A percentile compares a stretch with the other conserved stretches of the same genome.
Evolutionary conservation across 352 stramenopile genomes (phyloP).

Genomic region (Globisporangium cederbergense): DNA sequence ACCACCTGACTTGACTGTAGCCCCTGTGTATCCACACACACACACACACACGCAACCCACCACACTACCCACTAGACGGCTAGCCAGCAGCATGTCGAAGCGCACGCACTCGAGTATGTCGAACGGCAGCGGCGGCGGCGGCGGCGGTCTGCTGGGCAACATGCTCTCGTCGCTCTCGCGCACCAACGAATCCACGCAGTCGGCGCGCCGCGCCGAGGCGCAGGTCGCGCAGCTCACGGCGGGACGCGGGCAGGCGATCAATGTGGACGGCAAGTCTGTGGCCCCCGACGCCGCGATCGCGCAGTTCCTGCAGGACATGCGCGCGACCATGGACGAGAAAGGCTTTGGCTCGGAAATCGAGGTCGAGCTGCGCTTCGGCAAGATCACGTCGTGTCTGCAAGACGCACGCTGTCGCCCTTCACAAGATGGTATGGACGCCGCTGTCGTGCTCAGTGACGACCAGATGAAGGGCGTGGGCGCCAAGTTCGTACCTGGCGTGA

Average conservation of each 20-base stretch:
- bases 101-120: conserved; percentile 49
- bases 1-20: no score
- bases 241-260: conserved; percentile 63
- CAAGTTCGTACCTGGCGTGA: conserved; percentile 78
- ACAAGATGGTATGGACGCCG: conserved; percentile 65
- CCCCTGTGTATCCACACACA: neutral
- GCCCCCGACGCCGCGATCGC: conserved; percentile 78
- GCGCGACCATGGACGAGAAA: conserved; percentile 69
- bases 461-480: conserved; percentile 78
- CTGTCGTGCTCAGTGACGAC: conserved; percentile 63
- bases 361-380: conserved; percentile 80
- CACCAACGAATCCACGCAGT: conserved; percentile 74
- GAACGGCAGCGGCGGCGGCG: conserved; percentile 8
- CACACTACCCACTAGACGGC: neutral
- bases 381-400: conserved; percentile 75
- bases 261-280: conserved; percentile 58
- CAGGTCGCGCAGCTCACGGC: conserved; percentile 72
- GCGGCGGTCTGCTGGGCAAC: conserved; percentile 43
- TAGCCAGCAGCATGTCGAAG: conserved; percentile 50
- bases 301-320: conserved; percentile 80
- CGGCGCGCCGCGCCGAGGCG: conserved; percentile 69
- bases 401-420: conserved; percentile 71
- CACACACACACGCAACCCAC: neutral
- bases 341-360: conserved; percentile 76
- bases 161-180: conserved; percentile 73